Conservation (phyloP, 78 protist genomes). For the Thecamonas trahens region DNA sequence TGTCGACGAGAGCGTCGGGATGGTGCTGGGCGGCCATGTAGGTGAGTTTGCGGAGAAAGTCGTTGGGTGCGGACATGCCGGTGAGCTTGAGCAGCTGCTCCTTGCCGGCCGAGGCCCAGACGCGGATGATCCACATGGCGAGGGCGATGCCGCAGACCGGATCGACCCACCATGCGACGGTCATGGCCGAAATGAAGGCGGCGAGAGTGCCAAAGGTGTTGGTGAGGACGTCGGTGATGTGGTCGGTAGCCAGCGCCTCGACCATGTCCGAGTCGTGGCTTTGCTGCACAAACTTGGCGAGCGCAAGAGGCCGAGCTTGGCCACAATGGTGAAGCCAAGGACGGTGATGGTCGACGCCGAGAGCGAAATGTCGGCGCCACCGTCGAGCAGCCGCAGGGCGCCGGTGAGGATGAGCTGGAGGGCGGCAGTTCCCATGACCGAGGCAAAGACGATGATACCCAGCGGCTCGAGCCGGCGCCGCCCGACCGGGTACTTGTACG, state of each 20-base stretch:
- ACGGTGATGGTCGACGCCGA: neutral
- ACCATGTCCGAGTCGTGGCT: neutral
- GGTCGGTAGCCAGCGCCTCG: slow-evolving; percentile 40
- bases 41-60: slow-evolving; percentile 23
- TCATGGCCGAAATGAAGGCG: neutral
- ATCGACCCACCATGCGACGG: slow-evolving; percentile 14
- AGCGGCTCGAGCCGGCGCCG: slow-evolving; percentile 31
- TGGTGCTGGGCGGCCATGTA: slow-evolving; percentile 13
- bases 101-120: slow-evolving; percentile 15
- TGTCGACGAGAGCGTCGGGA: slow-evolving; percentile 12
- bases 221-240: slow-evolving; percentile 46
- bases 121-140: slow-evolving; percentile 20
- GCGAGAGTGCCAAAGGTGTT: slow-evolving; percentile 15
- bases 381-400: neutral
- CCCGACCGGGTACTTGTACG: slow-evolving; percentile 40
- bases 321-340: neutral
- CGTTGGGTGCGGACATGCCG: slow-evolving; percentile 21
- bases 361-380: neutral
- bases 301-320: neutral
- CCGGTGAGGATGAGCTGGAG: slow-evolving; percentile 10
- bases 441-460: slow-evolving; percentile 37
- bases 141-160: slow-evolving; percentile 50
- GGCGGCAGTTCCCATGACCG: slow-evolving; percentile 28
- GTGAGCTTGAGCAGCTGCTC: slow-evolving; percentile 15
- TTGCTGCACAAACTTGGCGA: neutral